Conservation (phyloP, 768 basidiomycete species). For the Naematelia aurantialba region DNA sequence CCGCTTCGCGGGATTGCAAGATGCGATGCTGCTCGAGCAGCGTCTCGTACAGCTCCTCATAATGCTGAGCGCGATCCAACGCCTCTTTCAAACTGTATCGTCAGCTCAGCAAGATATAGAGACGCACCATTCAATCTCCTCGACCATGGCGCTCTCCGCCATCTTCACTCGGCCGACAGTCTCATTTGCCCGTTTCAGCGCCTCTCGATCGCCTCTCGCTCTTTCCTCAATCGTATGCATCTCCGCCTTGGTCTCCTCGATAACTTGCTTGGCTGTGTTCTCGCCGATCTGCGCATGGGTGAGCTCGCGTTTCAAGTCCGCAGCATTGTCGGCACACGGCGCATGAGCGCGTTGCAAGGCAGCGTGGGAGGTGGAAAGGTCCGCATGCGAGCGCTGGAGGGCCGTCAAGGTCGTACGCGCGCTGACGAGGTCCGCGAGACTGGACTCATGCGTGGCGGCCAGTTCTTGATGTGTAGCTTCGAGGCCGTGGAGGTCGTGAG, state of each 20-base stretch:
- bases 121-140: constrained; percentile 67
- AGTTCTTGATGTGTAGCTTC: constrained; percentile 1
- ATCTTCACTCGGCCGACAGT: constrained; percentile 50
- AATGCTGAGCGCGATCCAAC: constrained; percentile 61
- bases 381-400: constrained; percentile 12
- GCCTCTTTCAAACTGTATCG: constrained; percentile 55
- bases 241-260: constrained; percentile 15
- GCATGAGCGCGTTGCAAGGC: constrained; percentile 10
- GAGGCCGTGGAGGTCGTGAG: not conserved
- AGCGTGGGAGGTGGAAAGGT: constrained; percentile 11
- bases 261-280: not conserved
- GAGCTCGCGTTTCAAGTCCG: constrained; percentile 6
- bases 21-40: constrained; percentile 63
- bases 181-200: constrained; percentile 33
- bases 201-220: constrained; percentile 22
- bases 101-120: not conserved
- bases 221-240: constrained; percentile 14
- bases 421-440: not conserved
- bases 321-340: constrained; percentile 11
- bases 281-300: constrained; percentile 1
- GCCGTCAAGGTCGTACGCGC: constrained; percentile 3
- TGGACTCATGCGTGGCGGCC: not conserved
- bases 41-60: constrained; percentile 67
- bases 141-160: constrained; percentile 65
- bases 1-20: constrained; percentile 65